A percentile compares a stretch with the other conserved stretches of the same genome.
Conservation (phyloP, 257 asterid genomes). For the Scutellaria barbata region DNA sequence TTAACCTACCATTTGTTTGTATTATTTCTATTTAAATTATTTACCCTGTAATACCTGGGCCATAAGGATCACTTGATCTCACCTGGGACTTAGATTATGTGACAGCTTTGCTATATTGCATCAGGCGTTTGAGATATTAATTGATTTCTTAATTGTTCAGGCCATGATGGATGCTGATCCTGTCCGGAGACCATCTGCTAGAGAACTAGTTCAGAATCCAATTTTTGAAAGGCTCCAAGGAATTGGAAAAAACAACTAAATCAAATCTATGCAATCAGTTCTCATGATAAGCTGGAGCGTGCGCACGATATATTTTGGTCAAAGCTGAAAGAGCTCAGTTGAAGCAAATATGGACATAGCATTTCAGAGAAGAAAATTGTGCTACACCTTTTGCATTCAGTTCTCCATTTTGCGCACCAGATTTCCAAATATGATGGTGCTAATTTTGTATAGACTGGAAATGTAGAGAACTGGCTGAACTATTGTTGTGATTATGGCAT, state of each 20-base stretch:
- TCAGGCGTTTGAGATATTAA: too few species aligned
- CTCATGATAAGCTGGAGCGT: slow-evolving; percentile 17
- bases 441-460: slow-evolving; percentile 43
- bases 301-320: slow-evolving; percentile 27
- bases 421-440: slow-evolving; percentile 47
- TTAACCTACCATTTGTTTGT: too few species aligned
- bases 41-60: too few species aligned
- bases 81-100: too few species aligned
- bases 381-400: neutral
- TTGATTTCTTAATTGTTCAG: slow-evolving; percentile 43
- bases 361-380: neutral
- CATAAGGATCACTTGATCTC: too few species aligned
- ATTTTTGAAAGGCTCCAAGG: slow-evolving; percentile 54
- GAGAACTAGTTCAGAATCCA: slow-evolving; percentile 61
- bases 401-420: slow-evolving; percentile 41
- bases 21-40: too few species aligned
- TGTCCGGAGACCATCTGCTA: slow-evolving; percentile 75
- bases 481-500: slow-evolving; percentile 14
- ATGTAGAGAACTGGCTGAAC: slow-evolving; percentile 34
- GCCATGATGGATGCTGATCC: slow-evolving; percentile 93
- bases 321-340: neutral
- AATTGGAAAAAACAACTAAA: slow-evolving; percentile 42
- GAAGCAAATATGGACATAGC: neutral
- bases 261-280: slow-evolving; percentile 6
- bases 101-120: too few species aligned